Percentiles rank a stretch among this genome's conserved stretches.
Evolutionary conservation across 352 stramenopile genomes (phyloP).

Genomic region (Phytopythium vexans): DNA sequence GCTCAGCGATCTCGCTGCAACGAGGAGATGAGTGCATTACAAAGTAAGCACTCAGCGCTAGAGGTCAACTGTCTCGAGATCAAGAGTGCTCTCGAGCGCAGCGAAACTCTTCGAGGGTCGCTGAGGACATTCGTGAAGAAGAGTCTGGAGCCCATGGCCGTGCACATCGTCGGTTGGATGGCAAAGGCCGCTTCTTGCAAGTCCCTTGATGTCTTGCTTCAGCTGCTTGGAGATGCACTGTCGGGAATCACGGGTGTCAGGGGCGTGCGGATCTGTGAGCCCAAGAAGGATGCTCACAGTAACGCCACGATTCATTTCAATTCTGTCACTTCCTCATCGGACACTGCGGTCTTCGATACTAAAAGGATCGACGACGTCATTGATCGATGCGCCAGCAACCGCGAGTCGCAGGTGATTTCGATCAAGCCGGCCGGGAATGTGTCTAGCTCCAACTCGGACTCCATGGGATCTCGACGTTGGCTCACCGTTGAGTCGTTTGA

Average conservation of each 20-base stretch:
- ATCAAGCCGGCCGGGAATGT: neutral
- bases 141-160: neutral
- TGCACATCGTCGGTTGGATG: neutral
- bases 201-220: neutral
- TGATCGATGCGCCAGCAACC: neutral
- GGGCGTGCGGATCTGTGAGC: neutral
- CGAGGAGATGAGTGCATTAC: neutral
- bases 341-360: no score
- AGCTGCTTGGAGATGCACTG: slow-evolving; percentile 1
- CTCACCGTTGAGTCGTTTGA: no score
- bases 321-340: no score
- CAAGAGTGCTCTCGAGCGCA: neutral
- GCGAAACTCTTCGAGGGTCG: neutral
- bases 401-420: neutral
- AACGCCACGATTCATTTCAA: no score
- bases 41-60: neutral
- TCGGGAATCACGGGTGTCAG: neutral
- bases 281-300: no score
- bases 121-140: neutral
- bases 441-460: no score
- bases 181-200: neutral
- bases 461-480: no score
- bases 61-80: neutral
- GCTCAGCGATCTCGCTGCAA: neutral
- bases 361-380: neutral